Evolutionary conservation across 805 yeast species (phyloP).

Genomic region (Wickerhamomyces strasburgensis): DNA sequence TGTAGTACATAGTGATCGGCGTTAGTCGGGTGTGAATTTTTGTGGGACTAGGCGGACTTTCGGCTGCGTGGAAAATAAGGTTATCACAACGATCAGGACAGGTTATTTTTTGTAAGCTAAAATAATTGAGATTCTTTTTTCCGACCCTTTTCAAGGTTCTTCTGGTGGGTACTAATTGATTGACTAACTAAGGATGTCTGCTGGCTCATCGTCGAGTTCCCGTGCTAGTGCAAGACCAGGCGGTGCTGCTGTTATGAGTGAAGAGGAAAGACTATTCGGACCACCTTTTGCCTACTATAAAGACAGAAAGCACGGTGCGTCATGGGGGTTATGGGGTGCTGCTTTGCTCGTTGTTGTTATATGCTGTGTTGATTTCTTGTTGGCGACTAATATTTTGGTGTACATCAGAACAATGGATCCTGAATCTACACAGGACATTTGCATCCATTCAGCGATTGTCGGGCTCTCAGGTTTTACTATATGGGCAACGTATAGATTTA

Average conservation of each 20-base stretch:
- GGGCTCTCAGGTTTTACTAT: slow-evolving; percentile 13
- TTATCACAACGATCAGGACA: slow-evolving; percentile 4
- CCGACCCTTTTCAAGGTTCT: no score
- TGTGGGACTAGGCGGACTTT: not conserved
- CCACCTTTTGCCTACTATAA: slow-evolving; percentile 22
- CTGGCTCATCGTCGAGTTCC: no score
- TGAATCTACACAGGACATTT: slow-evolving; percentile 15
- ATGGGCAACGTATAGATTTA: slow-evolving; percentile 18
- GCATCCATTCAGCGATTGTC: slow-evolving; percentile 15
- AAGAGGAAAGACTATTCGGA: slow-evolving; percentile 22
- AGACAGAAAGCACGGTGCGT: slow-evolving; percentile 15
- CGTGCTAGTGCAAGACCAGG: no score
- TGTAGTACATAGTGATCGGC: not conserved
- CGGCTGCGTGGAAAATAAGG: not conserved
- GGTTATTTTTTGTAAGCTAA: no score
- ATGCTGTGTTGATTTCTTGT: slow-evolving; percentile 27
- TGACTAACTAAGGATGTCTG: no score
- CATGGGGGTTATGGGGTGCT: slow-evolving; percentile 23
- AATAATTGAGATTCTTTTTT: no score
- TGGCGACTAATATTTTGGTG: slow-evolving; percentile 32
- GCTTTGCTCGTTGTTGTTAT: slow-evolving; percentile 24
- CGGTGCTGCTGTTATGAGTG: not conserved
- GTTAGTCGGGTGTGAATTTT: not conserved
- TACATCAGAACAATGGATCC: slow-evolving; percentile 30
- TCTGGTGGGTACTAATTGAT: no score